These are phyloP conservation scores for Leccinum subfulvum DNA, from an alignment of 1,284 basidiomycete species.

Conservation along the genomic window DNA sequence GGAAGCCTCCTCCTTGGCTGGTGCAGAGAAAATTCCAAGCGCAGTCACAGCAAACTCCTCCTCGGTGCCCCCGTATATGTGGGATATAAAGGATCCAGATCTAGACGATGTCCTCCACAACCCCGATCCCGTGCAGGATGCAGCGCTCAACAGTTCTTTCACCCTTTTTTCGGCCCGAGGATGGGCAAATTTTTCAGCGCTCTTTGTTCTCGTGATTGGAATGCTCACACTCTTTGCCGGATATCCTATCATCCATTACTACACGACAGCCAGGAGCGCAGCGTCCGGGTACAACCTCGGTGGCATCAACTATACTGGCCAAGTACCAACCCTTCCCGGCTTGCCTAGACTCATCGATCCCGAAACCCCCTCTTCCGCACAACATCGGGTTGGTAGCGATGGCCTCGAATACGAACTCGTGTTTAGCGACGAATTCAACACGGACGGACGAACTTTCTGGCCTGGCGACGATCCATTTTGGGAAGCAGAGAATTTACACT, in stretches of 20 bases:
- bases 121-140: constrained; percentile 66
- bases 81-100: constrained; percentile 73
- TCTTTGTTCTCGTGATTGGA: constrained; percentile 58
- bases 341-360: constrained; percentile 64
- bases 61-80: constrained; percentile 62
- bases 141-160: constrained; percentile 53
- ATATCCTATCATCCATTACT: constrained; percentile 74
- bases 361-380: constrained; percentile 62
- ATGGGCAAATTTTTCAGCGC: constrained; percentile 66
- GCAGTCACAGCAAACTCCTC: constrained; percentile 33
- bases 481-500: constrained; percentile 72
- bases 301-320: constrained; percentile 71
- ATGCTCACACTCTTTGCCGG: constrained; percentile 72
- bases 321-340: constrained; percentile 61
- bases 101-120: constrained; percentile 77
- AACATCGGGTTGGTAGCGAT: constrained; percentile 59
- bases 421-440: constrained; percentile 92
- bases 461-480: constrained; percentile 79
- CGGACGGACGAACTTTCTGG: constrained; percentile 73
- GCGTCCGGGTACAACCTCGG: constrained; percentile 71
- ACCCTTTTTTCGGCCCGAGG: constrained; percentile 68
- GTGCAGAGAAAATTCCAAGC: constrained; percentile 38
- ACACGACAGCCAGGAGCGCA: constrained; percentile 31
- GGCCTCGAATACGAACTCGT: constrained; percentile 79
- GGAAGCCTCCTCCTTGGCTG: constrained; percentile 49